Evolutionary conservation across 768 basidiomycete genomes (phyloP), one percentile per base, ranked within the genome.

Genomic region (Ramaria rubella): DNA sequence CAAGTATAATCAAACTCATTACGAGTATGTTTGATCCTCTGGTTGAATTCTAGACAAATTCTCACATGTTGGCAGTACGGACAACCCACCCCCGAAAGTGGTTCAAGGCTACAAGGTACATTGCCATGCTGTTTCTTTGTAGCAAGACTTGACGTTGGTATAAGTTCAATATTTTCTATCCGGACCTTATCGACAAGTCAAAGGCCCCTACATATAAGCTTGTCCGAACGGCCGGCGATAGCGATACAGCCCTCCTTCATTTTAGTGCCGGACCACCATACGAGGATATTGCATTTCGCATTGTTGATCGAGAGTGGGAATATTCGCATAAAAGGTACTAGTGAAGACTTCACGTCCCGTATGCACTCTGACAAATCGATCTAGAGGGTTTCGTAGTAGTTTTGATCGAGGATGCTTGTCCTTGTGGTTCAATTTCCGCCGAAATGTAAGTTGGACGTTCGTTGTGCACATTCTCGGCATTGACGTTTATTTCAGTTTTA

Each of bases 1-100:
- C 77, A 98, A 97, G 76, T 99, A 98, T 71, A 98, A 98, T 70
- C 95, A 98, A 70, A 98, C 96, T 3, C 96, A 98, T 73, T 99
- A 98, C 70, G 96, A 97, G 92, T 95, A 75, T 61, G 90, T 79
- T 21, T 29, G 0, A 23, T 21, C 12, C 38, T 56, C 34, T 57
- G 49, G 49, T 46, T 11, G 11, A 24, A 12, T 19, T 15, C 60
- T 14, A 21, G 44, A 57, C 38, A 46, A 15, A 45, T 58, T 5
- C 50, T 48, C 6, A 48, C 23, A 27, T 30, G 23, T 15, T 14
- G 23, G 21, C 63, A 95, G 94, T 68, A 90, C 91, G 63, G 96
- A 98, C 67, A 99, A 99, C 68, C 96, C 96, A 44, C 96, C 96
- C 26, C 96, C 96, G 8, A 99, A 99, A 71, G 94, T 98, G 57